Evolutionary conservation across 2,329 filamentous ascomycete species (phyloP).

Genomic region (Macrophomina pseudophaseolina): DNA sequence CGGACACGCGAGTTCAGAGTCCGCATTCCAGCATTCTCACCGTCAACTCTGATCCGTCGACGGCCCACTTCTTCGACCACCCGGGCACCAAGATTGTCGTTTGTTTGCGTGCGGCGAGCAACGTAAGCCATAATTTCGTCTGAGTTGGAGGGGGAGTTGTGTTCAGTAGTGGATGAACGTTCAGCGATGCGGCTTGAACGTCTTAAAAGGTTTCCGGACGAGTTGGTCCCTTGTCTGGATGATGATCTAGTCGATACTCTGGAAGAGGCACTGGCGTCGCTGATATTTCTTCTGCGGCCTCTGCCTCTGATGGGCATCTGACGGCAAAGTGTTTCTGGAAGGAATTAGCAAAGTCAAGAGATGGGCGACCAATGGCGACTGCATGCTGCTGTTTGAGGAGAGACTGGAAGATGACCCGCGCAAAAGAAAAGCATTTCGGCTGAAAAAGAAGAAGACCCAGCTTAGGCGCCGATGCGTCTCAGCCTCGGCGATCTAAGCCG

Average conservation of each 20-base stretch:
- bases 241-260: constrained; percentile 27
- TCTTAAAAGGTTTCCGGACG: constrained; percentile 24
- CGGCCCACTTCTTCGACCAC: constrained; percentile 31
- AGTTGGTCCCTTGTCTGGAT: constrained; percentile 23
- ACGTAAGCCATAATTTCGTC: constrained; percentile 44
- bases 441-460: constrained; percentile 20
- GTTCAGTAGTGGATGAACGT: constrained; percentile 23
- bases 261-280: constrained; percentile 25
- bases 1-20: constrained; percentile 21
- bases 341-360: constrained; percentile 24
- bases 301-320: constrained; percentile 27
- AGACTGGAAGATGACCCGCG: constrained; percentile 25
- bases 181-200: constrained; percentile 28
- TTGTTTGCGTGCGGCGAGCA: constrained; percentile 39
- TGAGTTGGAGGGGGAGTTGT: constrained; percentile 16
- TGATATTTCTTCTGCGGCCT: constrained; percentile 28
- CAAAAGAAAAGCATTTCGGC: constrained; percentile 24
- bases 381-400: constrained; percentile 26
- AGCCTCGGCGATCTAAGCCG: constrained; percentile 23
- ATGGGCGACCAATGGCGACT: constrained; percentile 24
- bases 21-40: constrained; percentile 24
- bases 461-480: constrained; percentile 26
- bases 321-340: constrained; percentile 26
- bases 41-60: constrained; percentile 22
- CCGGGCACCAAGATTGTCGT: constrained; percentile 35